A percentile compares a stretch with the other conserved stretches of the same genome.
Evolutionary conservation across 1,284 basidiomycete genomes (phyloP).

Genomic region (Stygiomarasmius scandens): DNA sequence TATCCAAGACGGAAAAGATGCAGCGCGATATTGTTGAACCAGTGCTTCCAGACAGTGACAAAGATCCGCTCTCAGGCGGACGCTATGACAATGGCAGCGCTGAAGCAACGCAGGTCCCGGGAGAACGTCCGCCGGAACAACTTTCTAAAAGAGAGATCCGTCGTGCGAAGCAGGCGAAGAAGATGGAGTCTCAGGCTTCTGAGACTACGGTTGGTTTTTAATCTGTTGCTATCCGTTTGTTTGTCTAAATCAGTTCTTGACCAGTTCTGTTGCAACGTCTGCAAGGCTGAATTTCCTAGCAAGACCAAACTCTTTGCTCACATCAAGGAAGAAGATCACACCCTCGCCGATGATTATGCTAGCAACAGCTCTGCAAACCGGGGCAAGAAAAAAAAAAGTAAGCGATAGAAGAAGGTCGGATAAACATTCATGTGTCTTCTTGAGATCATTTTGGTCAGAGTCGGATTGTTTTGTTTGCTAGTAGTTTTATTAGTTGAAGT

Average conservation of each 20-base stretch:
- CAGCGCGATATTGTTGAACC: neutral
- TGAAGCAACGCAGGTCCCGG: neutral
- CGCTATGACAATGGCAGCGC: neutral
- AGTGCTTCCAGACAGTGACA: neutral
- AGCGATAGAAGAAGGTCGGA: conserved; percentile 6
- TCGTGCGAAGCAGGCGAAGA: conserved; percentile 76
- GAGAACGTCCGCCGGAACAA: conserved; percentile 28
- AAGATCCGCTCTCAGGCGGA: neutral
- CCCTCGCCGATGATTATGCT: conserved; percentile 46
- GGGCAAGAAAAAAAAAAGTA: conserved; percentile 44
- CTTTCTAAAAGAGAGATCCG: conserved; percentile 83
- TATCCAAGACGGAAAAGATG: neutral
- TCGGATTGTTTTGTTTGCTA: too few species aligned
- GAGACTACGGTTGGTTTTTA: conserved; percentile 20
- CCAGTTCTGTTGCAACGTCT: conserved; percentile 70
- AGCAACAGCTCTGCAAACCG: conserved; percentile 32
- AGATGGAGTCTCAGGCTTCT: conserved; percentile 53
- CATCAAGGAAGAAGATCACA: conserved; percentile 76
- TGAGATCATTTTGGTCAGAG: too few species aligned
- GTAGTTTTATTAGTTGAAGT: too few species aligned
- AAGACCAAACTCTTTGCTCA: conserved; percentile 82
- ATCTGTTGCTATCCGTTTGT: neutral
- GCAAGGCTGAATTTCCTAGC: conserved; percentile 65
- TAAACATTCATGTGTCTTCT: too few species aligned
- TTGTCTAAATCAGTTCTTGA: neutral